phyloP scores from a whole-genome alignment of 257 asterid species.

The Ilex aquifolium region DNA sequence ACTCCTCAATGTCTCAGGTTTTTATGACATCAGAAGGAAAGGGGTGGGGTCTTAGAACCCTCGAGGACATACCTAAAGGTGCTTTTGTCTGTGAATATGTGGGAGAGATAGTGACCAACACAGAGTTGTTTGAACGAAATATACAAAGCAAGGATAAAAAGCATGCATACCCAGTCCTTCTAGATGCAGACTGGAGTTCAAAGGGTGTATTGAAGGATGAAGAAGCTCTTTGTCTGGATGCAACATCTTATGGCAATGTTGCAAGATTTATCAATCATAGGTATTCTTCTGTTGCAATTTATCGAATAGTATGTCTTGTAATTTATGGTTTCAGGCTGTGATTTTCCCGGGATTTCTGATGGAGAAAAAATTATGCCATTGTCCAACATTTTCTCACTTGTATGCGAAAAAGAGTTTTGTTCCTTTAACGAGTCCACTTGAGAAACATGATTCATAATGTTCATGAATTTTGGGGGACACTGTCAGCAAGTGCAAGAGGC shows the following conservation, averaged over 20 bases:
- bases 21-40: constrained; percentile 50
- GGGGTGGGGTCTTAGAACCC: constrained; percentile 82
- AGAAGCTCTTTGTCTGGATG: constrained; percentile 72
- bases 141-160: constrained; percentile 23
- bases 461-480: too few species aligned
- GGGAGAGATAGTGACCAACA: constrained; percentile 67
- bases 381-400: not conserved
- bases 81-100: constrained; percentile 11
- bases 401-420: not conserved
- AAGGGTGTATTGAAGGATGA: constrained; percentile 56
- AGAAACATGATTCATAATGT: too few species aligned
- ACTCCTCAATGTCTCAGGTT: constrained; percentile 31
- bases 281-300: constrained; percentile 12
- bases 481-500: too few species aligned
- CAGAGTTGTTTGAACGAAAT: constrained; percentile 49
- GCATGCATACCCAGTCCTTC: constrained; percentile 59
- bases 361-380: too few species aligned
- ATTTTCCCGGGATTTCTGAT: too few species aligned
- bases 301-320: too few species aligned
- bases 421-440: too few species aligned
- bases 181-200: constrained; percentile 75
- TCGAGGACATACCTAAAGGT: constrained; percentile 63
- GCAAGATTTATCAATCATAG: constrained; percentile 74
- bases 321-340: too few species aligned
- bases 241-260: constrained; percentile 59